Conservation (phyloP, 495 filamentous ascomycete species). For the Hypoxylon rickii region DNA sequence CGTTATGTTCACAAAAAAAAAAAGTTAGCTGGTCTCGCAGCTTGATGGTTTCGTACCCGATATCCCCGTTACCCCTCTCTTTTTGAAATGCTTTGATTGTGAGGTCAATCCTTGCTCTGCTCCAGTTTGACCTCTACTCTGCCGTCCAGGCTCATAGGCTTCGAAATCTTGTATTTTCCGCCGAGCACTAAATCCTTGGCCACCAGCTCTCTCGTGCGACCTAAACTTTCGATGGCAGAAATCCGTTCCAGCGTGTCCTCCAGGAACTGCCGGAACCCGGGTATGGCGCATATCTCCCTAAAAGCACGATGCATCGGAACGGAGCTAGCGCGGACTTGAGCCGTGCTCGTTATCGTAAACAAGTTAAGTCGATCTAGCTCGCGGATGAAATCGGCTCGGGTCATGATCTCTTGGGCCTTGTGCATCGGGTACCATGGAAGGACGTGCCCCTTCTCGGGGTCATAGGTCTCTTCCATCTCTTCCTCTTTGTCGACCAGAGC, state of each 20-base stretch:
- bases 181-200: slow-evolving; percentile 77
- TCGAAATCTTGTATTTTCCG: slow-evolving; percentile 75
- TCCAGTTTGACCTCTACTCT: slow-evolving; percentile 35
- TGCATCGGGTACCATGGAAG: slow-evolving; percentile 84
- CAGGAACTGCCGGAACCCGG: slow-evolving; percentile 79
- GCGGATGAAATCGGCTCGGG: slow-evolving; percentile 90
- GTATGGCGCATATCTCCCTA: slow-evolving; percentile 70
- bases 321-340: slow-evolving; percentile 88
- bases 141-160: slow-evolving; percentile 35
- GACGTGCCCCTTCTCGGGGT: slow-evolving; percentile 69
- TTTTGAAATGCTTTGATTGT: neutral
- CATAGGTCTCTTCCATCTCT: slow-evolving; percentile 66
- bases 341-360: slow-evolving; percentile 88
- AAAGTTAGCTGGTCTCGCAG: slow-evolving; percentile 21
- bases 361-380: slow-evolving; percentile 91
- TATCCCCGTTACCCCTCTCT: neutral
- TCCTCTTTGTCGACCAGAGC: slow-evolving; percentile 81
- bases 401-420: slow-evolving; percentile 87
- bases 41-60: neutral
- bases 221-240: slow-evolving; percentile 86
- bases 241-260: slow-evolving; percentile 84
- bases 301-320: slow-evolving; percentile 97
- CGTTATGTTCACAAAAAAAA: slow-evolving; percentile 8
- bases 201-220: slow-evolving; percentile 86
- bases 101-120: slow-evolving; percentile 12